Evolutionary conservation across 2,329 filamentous ascomycete species (phyloP).

Genomic region (Graphium sp.): DNA sequence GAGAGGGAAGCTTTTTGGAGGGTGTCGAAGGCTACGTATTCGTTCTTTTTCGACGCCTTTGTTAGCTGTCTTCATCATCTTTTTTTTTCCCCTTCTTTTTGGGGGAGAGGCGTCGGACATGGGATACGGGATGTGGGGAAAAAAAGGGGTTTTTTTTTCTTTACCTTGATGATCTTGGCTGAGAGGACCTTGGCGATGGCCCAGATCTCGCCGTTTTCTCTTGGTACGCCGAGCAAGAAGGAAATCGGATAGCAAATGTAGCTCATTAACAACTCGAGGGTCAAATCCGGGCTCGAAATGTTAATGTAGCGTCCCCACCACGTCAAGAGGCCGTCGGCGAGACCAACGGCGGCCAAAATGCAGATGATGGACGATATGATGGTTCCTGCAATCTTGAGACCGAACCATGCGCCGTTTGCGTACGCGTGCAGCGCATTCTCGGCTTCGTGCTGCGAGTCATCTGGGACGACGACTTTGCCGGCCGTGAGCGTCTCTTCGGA

Average conservation of each 20-base stretch:
- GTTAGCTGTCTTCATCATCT: not conserved
- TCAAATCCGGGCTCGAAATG: conserved; percentile 43
- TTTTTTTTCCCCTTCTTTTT: conserved; percentile 13
- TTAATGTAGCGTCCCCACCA: conserved; percentile 75
- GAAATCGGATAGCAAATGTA: conserved; percentile 66
- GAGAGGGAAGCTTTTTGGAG: conserved; percentile 45
- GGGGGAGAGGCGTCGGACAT: conserved; percentile 1
- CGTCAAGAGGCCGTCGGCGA: conserved; percentile 60
- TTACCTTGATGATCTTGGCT: conserved; percentile 57
- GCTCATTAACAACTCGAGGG: conserved; percentile 58
- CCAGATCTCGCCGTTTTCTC: conserved; percentile 46
- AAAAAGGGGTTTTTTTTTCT: no score
- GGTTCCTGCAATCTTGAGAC: conserved; percentile 74
- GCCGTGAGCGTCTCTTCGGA: conserved; percentile 73
- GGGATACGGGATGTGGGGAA: conserved; percentile 1
- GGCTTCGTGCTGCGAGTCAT: conserved; percentile 60
- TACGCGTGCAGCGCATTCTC: conserved; percentile 74
- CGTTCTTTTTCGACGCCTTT: no score
- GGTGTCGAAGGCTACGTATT: conserved; percentile 55
- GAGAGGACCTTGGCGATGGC: conserved; percentile 67
- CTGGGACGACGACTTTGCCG: conserved; percentile 61
- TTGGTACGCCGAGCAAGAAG: conserved; percentile 66
- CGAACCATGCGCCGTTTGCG: conserved; percentile 69
- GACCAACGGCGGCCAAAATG: conserved; percentile 60
- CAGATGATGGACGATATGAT: conserved; percentile 66